Percentiles rank a stretch among this genome's conserved stretches.
Evolutionary conservation across 1,284 basidiomycete species (phyloP).

Genomic region (Trichosporon asahii): DNA sequence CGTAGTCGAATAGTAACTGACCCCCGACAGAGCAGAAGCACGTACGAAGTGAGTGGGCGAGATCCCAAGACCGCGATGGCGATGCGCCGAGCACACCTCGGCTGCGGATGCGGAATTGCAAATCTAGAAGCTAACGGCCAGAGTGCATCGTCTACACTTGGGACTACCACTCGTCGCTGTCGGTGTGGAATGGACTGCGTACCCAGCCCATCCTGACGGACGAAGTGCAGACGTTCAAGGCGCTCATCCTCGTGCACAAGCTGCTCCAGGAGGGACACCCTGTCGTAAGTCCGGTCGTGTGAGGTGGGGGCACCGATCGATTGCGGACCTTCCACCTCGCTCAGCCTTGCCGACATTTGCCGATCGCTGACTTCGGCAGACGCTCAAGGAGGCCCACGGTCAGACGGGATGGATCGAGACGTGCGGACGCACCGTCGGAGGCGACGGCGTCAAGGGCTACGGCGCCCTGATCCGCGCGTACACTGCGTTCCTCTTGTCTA

Average conservation of each 20-base stretch:
- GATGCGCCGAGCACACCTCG: neutral
- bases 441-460: slow-evolving; percentile 79
- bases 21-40: slow-evolving; percentile 80
- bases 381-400: slow-evolving; percentile 90
- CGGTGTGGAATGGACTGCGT: slow-evolving; percentile 91
- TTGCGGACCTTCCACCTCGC: neutral
- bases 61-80: neutral
- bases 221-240: slow-evolving; percentile 95
- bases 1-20: slow-evolving; percentile 14
- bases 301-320: neutral
- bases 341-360: neutral
- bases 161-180: slow-evolving; percentile 96
- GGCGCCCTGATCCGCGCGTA: slow-evolving; percentile 87
- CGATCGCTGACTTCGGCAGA: slow-evolving; percentile 56
- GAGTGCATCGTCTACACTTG: slow-evolving; percentile 97
- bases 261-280: slow-evolving; percentile 93
- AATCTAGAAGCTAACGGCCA: slow-evolving; percentile 44
- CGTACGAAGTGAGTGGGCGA: slow-evolving; percentile 76
- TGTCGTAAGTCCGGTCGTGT: slow-evolving; percentile 59
- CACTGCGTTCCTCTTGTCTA: slow-evolving; percentile 89
- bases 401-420: slow-evolving; percentile 96
- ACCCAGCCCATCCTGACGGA: slow-evolving; percentile 92
- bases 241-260: slow-evolving; percentile 92
- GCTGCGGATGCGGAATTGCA: neutral
- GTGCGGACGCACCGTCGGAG: slow-evolving; percentile 78